These are phyloP conservation scores for Mycena sanguinolenta DNA, from an alignment of 768 basidiomycete genomes.

Conservation along the genomic window DNA sequence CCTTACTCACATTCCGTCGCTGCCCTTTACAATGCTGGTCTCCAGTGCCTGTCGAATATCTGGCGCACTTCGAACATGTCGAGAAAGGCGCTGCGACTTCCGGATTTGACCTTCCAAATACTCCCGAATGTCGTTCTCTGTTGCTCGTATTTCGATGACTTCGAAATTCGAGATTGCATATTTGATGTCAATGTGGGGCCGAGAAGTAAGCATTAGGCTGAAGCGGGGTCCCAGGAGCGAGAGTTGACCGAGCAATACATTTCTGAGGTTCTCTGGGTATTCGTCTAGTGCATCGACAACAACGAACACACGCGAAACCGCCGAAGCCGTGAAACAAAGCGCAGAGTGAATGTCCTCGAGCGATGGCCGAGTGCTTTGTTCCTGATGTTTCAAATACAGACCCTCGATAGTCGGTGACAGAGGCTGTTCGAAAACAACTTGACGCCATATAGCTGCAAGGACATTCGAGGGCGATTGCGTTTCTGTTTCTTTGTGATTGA, in stretches of 20 bases:
- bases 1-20: conserved; percentile 6
- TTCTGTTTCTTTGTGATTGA: background rate
- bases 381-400: background rate
- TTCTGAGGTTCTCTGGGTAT: background rate
- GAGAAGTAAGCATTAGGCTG: conserved; percentile 11
- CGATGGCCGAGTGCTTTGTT: background rate
- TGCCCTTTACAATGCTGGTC: background rate
- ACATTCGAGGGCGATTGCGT: background rate
- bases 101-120: background rate
- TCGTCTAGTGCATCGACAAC: conserved; percentile 21
- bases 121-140: background rate
- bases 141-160: background rate
- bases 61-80: background rate
- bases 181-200: background rate
- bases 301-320: conserved; percentile 1
- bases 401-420: background rate
- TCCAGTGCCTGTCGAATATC: background rate
- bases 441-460: conserved; percentile 1
- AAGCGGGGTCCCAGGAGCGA: background rate
- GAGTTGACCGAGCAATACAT: background rate
- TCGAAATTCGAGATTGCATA: background rate
- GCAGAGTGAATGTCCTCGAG: background rate
- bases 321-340: background rate
- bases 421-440: background rate
- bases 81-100: background rate